Evolutionary conservation across 352 stramenopile genomes (phyloP), one percentile per base, ranked within the genome.

Genomic region (Phytopythium boreale): DNA sequence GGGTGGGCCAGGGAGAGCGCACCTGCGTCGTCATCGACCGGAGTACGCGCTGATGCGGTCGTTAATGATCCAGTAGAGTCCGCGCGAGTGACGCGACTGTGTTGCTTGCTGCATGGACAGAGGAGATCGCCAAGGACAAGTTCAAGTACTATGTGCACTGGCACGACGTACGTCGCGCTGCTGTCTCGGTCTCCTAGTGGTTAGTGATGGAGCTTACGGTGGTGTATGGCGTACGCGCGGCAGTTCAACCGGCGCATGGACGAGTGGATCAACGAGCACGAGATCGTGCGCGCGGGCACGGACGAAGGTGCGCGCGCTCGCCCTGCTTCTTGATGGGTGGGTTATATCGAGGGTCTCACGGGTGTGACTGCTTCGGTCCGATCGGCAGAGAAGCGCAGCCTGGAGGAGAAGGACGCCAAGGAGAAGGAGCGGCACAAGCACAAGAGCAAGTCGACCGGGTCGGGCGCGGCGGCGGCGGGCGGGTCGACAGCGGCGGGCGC

Each of bases 171-270:
- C 26, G 75, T 51, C 12, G 4, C 7, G 22, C 44, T 29, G 29
- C 19, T 26, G 44, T 5, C 0, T 11, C 10, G 24, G 19, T n/a
- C 34, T 11, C 6, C 17, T 20, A 10, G 11, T 57, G 20, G 20
- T 14, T 61, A 9, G 12, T 63, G 46, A 29, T 39, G 22, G 50
- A 29, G 49, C 36, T 34, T 26, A 17, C 52, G 56, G 9, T 17
- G 17, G 15, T 49, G 55, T 29, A 17, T 8, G 24, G n/a, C 7
- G 39, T 9, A 15, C 65, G 29, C 19, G 34, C 59, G 12, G 34
- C 49, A 93, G 87, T 92, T 92, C 61, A 96, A 96, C 64, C 85
- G 87, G 41, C 84, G 87, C 47, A 96, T 96, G 87, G 87, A 96
- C 72, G 83, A 92, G 57, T 96, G 87, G 87, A 93, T 96, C 70